Base-by-base conservation (phyloP, 306 rosid genomes). In the Cucurbita argyrosperma region DNA sequence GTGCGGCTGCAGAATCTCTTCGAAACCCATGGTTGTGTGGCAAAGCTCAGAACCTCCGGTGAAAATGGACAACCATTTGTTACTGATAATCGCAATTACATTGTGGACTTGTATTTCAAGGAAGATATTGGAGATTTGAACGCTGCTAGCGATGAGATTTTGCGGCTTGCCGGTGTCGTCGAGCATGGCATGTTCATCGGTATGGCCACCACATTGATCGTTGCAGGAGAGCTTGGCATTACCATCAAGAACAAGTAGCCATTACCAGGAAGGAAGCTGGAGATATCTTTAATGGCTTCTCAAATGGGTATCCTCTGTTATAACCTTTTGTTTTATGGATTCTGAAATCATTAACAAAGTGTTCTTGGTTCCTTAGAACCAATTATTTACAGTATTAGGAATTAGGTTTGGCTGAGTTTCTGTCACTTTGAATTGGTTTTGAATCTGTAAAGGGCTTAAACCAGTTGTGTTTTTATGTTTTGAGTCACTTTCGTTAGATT, bases 151-250 rank as follows among this genome's bases (percentile, higher is more conserved):
- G 96, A 89, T 16, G 80, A 85, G 0, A 89, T 92, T 85, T 75
- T 89, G 85, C 81, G 84, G 61, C 88, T 88, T 74, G 79, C 96
- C 0, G 97, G 97, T 12, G 97, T 89, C 64, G 97, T 90, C 35
- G 97, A 92, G 84, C 97, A 92, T 76, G 96, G 97, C 3, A 92
- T 92, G 97, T 92, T 92, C 62, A 65, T 92, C 58, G 90, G 84
- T 30, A 85, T 92, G 97, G 96, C 97, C 0, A 89, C 96, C 2
- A 90, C 97, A 14, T 90, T 92, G 40, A 92, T 92, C 66, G 86
- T 92, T 47, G 97, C 97, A 30, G 90, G 92, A 38, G 95, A 92
- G 76, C 86, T 90, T 21, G 97, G 97, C 5, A 54, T 90, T 15
- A 85, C 82, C 5, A 90, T 92, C 72, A 84, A 88, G 80, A 63